Base-by-base conservation (phyloP, 2,329 filamentous ascomycete species). In the Venturia pyrina region DNA sequence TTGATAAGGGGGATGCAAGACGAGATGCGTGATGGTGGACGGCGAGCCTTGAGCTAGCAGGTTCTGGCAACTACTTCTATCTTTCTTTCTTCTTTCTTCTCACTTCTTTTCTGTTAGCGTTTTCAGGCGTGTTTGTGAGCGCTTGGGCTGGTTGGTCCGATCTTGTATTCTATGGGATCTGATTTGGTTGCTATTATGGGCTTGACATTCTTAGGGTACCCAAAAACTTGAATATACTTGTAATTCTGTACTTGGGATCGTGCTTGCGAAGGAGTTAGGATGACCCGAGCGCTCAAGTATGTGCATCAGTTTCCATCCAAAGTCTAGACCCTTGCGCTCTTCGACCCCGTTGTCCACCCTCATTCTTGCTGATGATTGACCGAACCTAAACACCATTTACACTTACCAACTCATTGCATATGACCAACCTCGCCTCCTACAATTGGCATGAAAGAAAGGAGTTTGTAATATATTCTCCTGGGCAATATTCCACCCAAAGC, bases 131-230 rank as follows among this genome's bases (percentile, higher is more conserved):
- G 17, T 59, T 21, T 11, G 15, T 37, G 53, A 59, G 53, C 53
- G 53, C 32, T 37, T 59, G 28, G 53, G 28, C 11, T 37, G n/a
- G 21, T n/a, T 3, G 53, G 15, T 59, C 10, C 32, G 15, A 37
- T 59, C 53, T 59, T 59, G 53, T 59, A 59, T 59, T 59, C 32
- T 59, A 59, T 37, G 53, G 53, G 53, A 59, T 37, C 24, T 59
- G 28, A n/a, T 37, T 59, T 37, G 53, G 28, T 10, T 34, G 50
- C 8, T 1, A 34, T 37, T 37, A 37, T 11, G 28, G 53, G 17
- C 32, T 34, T n/a, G 28, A n/a, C 32, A 37, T 59, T 59, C 13
- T 37, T 37, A 59, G 53, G 53, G 32, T n/a, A 37, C 32, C 19
- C 11, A 6, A n/a, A 37, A 59, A 57, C n/a, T 28, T 28, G 48